Base-by-base conservation (phyloP, 192 early-diverging fungal genomes). In the Coemansia furcata region DNA sequence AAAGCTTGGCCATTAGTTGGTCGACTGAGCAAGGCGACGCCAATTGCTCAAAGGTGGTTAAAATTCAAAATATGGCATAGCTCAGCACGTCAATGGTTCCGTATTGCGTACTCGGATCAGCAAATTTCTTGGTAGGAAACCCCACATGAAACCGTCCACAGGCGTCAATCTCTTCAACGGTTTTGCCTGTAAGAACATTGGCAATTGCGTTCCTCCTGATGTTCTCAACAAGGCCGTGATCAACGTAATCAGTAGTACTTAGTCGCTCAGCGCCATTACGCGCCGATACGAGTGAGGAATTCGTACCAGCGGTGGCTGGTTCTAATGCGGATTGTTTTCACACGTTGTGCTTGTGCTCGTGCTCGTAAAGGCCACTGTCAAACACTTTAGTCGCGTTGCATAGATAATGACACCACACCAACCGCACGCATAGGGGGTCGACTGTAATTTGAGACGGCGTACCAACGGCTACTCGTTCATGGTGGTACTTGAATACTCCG, bases 381-480 rank as follows among this genome's bases (percentile, higher is more conserved):
- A 95, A 87, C 35, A 85, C 86, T 69, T 90, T 88, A 39, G 92
- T 90, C 3, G 94, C 93, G 65, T 97, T 97, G 94, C 95, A 97
- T 30, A 97, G 85, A 50, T 88, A 78, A 69, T 97, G 94, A 14
- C 85, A 92, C 93, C 92, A 94, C 2, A 97, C 83, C 44, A 90
- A 89, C 63, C 91, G 91, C 11, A 85, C 81, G 33, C 90, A 89
- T 23, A 93, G 84, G 4, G 91, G 79, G 15, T 85, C 84, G 30
- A 92, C 70, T 47, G 60, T 77, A 37, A 91, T 76, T 29, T 21
- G 6, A 17, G 30, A 29, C 3, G 43, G 58, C 15, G 35, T 67
- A 21, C 66, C 69, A 6, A 19, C 32, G 6, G 46, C 38, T 2
- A 80, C 78, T 39, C 68, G 62, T 46, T 80, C 73, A 5, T 61